Evolutionary conservation across 768 basidiomycete species (phyloP).

Genomic region (Leccinum obscurum): DNA sequence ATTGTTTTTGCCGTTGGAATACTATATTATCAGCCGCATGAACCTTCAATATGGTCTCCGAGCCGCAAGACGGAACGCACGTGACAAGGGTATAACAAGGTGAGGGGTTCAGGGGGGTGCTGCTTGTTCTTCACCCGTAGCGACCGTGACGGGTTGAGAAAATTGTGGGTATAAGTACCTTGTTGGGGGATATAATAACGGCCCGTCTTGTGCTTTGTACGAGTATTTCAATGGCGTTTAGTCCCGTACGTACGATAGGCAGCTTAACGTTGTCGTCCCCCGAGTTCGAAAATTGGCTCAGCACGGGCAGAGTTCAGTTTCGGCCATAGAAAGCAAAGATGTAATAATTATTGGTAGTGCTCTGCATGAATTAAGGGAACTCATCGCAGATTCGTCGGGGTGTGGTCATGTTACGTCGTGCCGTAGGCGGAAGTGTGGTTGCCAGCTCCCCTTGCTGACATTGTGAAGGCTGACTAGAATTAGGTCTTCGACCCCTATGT

Average conservation of each 20-base stretch:
- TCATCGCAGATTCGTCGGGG: not conserved
- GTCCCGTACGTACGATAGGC: not conserved
- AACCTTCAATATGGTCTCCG: not conserved
- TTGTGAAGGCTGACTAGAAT: slow-evolving; percentile 79
- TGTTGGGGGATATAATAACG: not conserved
- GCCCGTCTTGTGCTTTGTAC: not conserved
- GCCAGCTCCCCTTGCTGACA: slow-evolving; percentile 81
- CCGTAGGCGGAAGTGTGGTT: slow-evolving; percentile 66
- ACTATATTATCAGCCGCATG: not conserved
- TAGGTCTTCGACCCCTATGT: slow-evolving; percentile 65
- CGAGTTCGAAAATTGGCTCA: not conserved
- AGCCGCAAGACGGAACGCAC: not conserved
- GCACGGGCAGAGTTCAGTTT: not conserved
- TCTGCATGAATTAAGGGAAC: not conserved
- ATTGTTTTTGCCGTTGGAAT: not conserved
- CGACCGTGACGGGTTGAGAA: not conserved
- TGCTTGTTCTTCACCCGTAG: not conserved
- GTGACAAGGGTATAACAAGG: not conserved
- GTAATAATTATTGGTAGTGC: not conserved
- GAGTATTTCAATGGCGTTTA: not conserved
- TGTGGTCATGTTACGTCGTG: slow-evolving; percentile 4
- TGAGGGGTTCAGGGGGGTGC: not conserved
- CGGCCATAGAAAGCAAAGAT: not conserved
- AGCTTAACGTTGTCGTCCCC: not conserved
- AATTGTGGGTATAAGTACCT: not conserved